These are phyloP conservation scores for Santalum album DNA, from an alignment of 164 flowering plant genomes.

Conservation along the genomic window DNA sequence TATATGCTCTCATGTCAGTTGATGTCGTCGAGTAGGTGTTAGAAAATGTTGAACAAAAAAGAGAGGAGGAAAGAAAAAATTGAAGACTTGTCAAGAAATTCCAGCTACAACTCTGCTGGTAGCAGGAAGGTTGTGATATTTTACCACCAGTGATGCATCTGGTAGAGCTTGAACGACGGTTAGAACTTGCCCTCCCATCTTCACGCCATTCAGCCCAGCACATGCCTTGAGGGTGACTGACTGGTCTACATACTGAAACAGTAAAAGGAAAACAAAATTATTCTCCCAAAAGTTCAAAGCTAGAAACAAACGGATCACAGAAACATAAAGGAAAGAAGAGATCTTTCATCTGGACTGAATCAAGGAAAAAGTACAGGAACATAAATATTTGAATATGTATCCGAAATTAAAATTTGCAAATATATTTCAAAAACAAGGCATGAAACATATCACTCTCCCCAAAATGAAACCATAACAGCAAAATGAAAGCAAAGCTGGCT, in stretches of 20 bases:
- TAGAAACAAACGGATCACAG: too few relatives aligned
- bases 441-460: too few relatives aligned
- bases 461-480: too few relatives aligned
- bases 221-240: constrained; percentile 79
- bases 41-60: background rate
- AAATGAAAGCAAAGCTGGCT: too few relatives aligned
- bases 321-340: too few relatives aligned
- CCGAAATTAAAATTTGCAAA: too few relatives aligned
- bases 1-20: constrained; percentile 8
- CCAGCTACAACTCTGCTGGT: background rate
- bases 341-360: too few relatives aligned
- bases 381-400: too few relatives aligned
- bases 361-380: too few relatives aligned
- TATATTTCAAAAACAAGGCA: too few relatives aligned
- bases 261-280: background rate
- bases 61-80: background rate
- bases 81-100: background rate
- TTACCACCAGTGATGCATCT: constrained; percentile 36
- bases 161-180: constrained; percentile 74
- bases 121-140: background rate
- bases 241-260: constrained; percentile 73
- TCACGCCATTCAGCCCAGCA: constrained; percentile 94
- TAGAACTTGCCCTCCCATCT: constrained; percentile 73
- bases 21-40: background rate
- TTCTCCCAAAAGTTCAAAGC: too few relatives aligned